Base-by-base conservation (phyloP, 106 monocot species). In the Triglochin maritima region DNA sequence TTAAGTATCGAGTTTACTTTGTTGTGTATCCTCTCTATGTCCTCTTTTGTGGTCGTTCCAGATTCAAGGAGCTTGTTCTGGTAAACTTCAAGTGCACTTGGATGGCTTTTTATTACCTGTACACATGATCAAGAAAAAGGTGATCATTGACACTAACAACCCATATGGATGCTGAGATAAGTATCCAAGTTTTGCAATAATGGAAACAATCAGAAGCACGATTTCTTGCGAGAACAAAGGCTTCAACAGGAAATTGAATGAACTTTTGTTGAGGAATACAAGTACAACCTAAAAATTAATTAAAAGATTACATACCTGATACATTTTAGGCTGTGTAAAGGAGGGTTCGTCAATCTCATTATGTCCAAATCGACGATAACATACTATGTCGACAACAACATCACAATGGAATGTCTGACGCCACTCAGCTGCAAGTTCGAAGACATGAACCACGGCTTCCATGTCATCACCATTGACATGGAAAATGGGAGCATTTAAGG, bases 401-500 rank as follows among this genome's bases (percentile, higher is more conserved):
- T 89, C 89, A 57, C 78, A 78, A 55, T 89, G 89, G 66, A 86
- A 89, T 4, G 72, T 86, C 61, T 89, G 89, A 43, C 89, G 78
- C 86, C 86, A 89, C 67, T 89, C 89, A 9, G 85, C 85, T 45
- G 89, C 89, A 63, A 89, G 83, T 75, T 86, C 89, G 73, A 83
- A 89, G 9, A 69, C 89, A 81, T 83, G 89, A 46, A 81, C 89
- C 44, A 86, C 89, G 2, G 89, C 89, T 63, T 89, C 89, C 74
- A 89, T 73, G 61, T 89, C 89, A 66, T 89, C 89, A 17, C 89
- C 89, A 77, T 89, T 89, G 7, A 89, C 89, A 79, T 89, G 89
- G 47, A 89, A 89, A 62, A 89, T 89, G 41, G 89, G 89, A 41
- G 42, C 81, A 70, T 79, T 67, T 59, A 90, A 72, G 16, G 86